Percentiles rank a stretch among this genome's conserved stretches.
These are phyloP conservation scores for Gossypium bickii DNA, from an alignment of 345 rosid species.

Conservation along the genomic window DNA sequence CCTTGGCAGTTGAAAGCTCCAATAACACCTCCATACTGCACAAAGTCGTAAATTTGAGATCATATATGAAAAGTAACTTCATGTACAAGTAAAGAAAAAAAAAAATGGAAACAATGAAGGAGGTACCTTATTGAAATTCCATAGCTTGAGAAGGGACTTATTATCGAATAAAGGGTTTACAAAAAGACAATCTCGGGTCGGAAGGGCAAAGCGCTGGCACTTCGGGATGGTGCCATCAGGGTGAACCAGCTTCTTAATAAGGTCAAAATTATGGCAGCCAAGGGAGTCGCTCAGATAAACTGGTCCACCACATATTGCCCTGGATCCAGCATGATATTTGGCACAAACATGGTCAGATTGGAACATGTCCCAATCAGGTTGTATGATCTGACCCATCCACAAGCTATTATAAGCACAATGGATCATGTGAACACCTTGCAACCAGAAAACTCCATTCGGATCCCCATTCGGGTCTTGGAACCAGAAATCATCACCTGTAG, in stretches of 20 bases:
- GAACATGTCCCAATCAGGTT: conserved; percentile 98
- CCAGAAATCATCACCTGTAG: conserved; percentile 93
- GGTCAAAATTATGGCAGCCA: conserved; percentile 66
- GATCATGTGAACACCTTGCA: conserved; percentile 86
- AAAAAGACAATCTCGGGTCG: conserved; percentile 84
- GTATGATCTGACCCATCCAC: conserved; percentile 89
- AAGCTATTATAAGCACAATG: conserved; percentile 91
- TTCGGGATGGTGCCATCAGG: conserved; percentile 81
- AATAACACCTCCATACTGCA: conserved; percentile 75
- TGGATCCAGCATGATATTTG: conserved; percentile 75
- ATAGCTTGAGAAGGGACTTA: conserved; percentile 70
- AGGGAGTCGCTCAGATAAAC: conserved; percentile 75
- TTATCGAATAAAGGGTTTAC: conserved; percentile 72
- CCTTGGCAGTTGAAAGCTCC: conserved; percentile 98
- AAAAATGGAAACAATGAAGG: no score
- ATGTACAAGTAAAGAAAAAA: neutral
- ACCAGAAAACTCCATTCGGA: conserved; percentile 84
- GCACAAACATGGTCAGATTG: conserved; percentile 88
- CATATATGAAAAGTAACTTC: neutral
- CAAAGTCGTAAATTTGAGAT: neutral
- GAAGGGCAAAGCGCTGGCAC: conserved; percentile 73
- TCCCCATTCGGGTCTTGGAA: conserved; percentile 89
- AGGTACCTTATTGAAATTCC: conserved; percentile 81
- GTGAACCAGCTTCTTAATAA: conserved; percentile 60
- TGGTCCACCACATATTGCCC: conserved; percentile 91